Conservation (phyloP, 2,329 filamentous ascomycete species). For the Pyricularia grisea region DNA sequence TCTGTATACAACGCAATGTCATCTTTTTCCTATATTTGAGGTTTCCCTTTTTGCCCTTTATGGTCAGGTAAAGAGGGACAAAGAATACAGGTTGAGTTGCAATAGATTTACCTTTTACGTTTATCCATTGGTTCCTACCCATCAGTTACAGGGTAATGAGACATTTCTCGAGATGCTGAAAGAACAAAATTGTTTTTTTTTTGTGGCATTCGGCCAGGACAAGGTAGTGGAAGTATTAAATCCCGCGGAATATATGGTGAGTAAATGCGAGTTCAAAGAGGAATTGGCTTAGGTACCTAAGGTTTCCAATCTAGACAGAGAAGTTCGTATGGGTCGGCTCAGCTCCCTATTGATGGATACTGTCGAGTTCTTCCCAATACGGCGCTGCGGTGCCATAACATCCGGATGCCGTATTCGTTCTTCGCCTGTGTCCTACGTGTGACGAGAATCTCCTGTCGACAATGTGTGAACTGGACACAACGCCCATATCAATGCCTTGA, state of each 20-base stretch:
- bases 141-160: not conserved
- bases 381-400: not conserved
- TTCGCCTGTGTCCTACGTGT: not conserved
- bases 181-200: not conserved
- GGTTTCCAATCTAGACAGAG: too few species aligned
- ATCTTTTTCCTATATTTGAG: not conserved
- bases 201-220: too few species aligned
- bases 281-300: not conserved
- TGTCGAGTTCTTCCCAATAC: not conserved
- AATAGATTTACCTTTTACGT: not conserved
- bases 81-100: not conserved
- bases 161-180: not conserved
- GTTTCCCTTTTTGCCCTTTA: not conserved
- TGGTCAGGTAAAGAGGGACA: not conserved
- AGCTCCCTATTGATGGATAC: not conserved
- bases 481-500: not conserved
- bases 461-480: not conserved
- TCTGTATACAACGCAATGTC: not conserved
- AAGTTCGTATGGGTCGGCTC: not conserved
- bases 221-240: too few species aligned
- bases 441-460: not conserved
- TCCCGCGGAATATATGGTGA: not conserved
- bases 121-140: not conserved
- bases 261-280: not conserved
- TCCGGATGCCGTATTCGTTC: not conserved